Evolutionary conservation across 768 basidiomycete genomes (phyloP).

Genomic region (Suillus subaureus): DNA sequence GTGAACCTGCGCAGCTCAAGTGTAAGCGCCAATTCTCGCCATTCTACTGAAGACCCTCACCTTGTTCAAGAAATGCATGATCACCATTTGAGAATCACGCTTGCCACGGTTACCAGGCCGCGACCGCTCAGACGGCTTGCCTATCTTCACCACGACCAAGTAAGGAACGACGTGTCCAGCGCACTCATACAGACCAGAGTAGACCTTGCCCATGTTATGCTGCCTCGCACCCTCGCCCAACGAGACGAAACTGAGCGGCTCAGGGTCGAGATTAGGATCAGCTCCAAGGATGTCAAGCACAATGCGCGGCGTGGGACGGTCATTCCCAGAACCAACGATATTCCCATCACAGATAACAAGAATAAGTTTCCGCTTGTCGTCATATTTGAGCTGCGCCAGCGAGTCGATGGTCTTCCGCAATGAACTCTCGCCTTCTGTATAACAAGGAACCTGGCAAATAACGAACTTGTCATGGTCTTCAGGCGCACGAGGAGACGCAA

Average conservation of each 20-base stretch:
- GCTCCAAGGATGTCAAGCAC: constrained; percentile 96
- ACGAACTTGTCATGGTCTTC: constrained; percentile 98
- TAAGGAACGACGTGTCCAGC: constrained; percentile 96
- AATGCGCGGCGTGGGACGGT: constrained; percentile 93
- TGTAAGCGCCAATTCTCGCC: not conserved
- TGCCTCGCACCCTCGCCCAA: constrained; percentile 95
- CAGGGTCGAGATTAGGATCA: constrained; percentile 90
- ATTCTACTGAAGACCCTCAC: constrained; percentile 37
- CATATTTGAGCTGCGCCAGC: constrained; percentile 91
- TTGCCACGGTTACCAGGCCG: constrained; percentile 98
- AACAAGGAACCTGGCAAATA: constrained; percentile 98
- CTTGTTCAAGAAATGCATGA: constrained; percentile 99
- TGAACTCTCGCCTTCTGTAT: constrained; percentile 92
- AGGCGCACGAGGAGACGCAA: constrained; percentile 76
- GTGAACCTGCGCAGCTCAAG: constrained; percentile 66
- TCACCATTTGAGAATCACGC: constrained; percentile 93
- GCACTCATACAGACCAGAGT: constrained; percentile 93
- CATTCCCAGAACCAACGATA: constrained; percentile 96
- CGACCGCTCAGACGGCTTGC: constrained; percentile 91
- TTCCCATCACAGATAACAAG: constrained; percentile 97
- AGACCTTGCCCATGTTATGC: constrained; percentile 98
- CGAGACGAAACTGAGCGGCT: constrained; percentile 91
- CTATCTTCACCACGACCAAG: constrained; percentile 88
- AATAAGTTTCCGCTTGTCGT: constrained; percentile 96
- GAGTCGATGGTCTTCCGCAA: constrained; percentile 91